Percentiles rank a stretch among this genome's conserved stretches.
phyloP scores from a whole-genome alignment of 1,284 basidiomycete species.

The Pseudozyma hubeiensis region DNA sequence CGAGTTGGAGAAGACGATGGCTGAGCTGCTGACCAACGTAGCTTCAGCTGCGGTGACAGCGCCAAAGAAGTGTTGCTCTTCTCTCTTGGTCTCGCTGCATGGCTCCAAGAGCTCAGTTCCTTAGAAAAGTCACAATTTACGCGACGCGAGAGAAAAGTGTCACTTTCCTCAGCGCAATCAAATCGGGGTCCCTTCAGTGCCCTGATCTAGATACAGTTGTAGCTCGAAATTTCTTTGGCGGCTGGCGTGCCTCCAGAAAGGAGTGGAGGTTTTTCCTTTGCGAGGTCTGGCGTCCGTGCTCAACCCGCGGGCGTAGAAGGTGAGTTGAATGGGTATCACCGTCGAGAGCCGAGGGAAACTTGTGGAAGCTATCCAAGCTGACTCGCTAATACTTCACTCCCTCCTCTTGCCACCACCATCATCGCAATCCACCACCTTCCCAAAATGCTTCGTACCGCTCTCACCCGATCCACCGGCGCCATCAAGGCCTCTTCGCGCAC shows the following conservation, averaged over 20 bases:
- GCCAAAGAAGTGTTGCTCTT: slow-evolving; percentile 26
- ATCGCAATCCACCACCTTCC: not conserved
- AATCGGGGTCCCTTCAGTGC: not conserved
- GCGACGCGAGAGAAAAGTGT: slow-evolving; percentile 29
- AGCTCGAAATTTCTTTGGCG: not conserved
- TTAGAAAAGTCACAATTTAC: slow-evolving; percentile 19
- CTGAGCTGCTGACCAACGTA: slow-evolving; percentile 8
- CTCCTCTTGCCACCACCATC: not conserved
- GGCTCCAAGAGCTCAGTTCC: slow-evolving; percentile 12
- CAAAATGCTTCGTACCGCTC: slow-evolving; percentile 54
- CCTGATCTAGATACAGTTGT: too few relatives aligned
- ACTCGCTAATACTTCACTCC: too few relatives aligned
- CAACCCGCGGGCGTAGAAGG: not conserved
- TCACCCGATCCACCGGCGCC: slow-evolving; percentile 37
- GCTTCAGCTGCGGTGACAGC: too few relatives aligned
- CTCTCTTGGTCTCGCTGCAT: not conserved
- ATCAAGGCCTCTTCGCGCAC: slow-evolving; percentile 24
- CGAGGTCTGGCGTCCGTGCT: not conserved
- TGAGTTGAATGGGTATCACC: not conserved
- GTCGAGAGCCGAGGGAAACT: not conserved
- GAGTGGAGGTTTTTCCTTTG: not conserved
- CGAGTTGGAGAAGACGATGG: slow-evolving; percentile 4
- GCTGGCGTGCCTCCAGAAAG: not conserved
- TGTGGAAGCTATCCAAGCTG: not conserved
- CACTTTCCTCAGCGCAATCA: slow-evolving; percentile 14